Evolutionary conservation across 768 basidiomycete genomes (phyloP).

Genomic region (Rhodotorula sphaerocarpa): DNA sequence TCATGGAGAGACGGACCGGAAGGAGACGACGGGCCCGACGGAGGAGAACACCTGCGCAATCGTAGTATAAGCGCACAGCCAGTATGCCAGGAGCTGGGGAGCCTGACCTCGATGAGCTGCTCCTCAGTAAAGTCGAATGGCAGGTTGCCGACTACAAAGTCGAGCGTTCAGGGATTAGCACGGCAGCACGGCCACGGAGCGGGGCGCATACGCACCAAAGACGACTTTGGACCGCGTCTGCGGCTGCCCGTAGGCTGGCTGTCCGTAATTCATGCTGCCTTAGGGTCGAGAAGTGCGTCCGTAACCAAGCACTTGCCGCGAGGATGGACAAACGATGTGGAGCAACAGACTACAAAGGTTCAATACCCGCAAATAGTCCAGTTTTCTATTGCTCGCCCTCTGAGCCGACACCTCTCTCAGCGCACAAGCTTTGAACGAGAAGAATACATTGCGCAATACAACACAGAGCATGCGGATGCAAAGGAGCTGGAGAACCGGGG

Average conservation of each 20-base stretch:
- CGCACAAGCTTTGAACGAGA: no score
- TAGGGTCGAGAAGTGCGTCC: background rate
- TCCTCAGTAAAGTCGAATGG: slow-evolving; percentile 36
- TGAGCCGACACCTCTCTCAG: no score
- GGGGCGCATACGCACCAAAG: slow-evolving; percentile 16
- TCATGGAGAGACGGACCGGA: slow-evolving; percentile 28
- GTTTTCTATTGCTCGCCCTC: no score
- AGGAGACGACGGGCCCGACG: slow-evolving; percentile 39
- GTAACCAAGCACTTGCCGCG: no score
- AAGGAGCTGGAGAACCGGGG: no score
- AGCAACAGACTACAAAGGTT: no score
- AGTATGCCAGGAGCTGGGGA: slow-evolving; percentile 27
- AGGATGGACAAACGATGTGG: no score
- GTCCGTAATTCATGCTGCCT: slow-evolving; percentile 14
- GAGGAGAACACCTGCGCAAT: slow-evolving; percentile 35
- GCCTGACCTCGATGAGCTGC: slow-evolving; percentile 32
- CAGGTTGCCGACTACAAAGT: slow-evolving; percentile 31
- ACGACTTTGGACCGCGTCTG: slow-evolving; percentile 33
- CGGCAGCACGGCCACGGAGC: no score
- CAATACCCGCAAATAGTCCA: no score
- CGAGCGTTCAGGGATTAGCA: no score
- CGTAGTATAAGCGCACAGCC: background rate
- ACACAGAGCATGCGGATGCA: no score
- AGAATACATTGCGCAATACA: no score
- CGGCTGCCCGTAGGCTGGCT: slow-evolving; percentile 15